phyloP scores from a whole-genome alignment of 768 basidiomycete species.

The Boletus subparvulus region DNA sequence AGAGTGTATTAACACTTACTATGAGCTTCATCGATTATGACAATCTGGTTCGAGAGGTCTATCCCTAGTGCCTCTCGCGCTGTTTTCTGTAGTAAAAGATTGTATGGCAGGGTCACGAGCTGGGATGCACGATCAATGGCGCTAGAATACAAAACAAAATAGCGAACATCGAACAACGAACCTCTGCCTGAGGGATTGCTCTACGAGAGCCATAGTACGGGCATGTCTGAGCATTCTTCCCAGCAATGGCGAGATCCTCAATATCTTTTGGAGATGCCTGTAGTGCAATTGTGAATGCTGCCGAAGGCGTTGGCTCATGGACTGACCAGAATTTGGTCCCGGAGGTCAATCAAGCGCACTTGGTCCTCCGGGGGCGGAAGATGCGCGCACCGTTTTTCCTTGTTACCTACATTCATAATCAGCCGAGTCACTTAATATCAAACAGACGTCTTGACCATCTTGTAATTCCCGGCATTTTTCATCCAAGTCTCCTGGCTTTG shows the following conservation, averaged over 20 bases:
- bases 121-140: constrained; percentile 28
- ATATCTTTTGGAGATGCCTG: constrained; percentile 92
- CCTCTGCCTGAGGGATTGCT: constrained; percentile 90
- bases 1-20: constrained; percentile 54
- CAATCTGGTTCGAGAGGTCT: constrained; percentile 76
- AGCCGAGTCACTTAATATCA: background rate
- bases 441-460: constrained; percentile 44
- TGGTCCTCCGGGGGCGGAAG: constrained; percentile 74
- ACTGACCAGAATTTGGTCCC: constrained; percentile 80
- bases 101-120: constrained; percentile 94
- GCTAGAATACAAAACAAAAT: background rate
- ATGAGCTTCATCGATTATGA: constrained; percentile 96
- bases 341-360: constrained; percentile 69
- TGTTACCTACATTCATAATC: constrained; percentile 46
- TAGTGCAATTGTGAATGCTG: background rate
- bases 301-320: background rate
- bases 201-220: constrained; percentile 91
- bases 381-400: constrained; percentile 69
- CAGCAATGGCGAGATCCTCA: constrained; percentile 81
- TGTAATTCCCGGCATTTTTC: constrained; percentile 85
- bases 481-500: constrained; percentile 68
- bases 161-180: constrained; percentile 29
- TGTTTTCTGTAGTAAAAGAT: constrained; percentile 78
- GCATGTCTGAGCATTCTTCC: constrained; percentile 69
- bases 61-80: constrained; percentile 89